These are phyloP conservation scores for Diaporthe amygdali DNA, from an alignment of 2,329 filamentous ascomycete genomes.

Conservation along the genomic window DNA sequence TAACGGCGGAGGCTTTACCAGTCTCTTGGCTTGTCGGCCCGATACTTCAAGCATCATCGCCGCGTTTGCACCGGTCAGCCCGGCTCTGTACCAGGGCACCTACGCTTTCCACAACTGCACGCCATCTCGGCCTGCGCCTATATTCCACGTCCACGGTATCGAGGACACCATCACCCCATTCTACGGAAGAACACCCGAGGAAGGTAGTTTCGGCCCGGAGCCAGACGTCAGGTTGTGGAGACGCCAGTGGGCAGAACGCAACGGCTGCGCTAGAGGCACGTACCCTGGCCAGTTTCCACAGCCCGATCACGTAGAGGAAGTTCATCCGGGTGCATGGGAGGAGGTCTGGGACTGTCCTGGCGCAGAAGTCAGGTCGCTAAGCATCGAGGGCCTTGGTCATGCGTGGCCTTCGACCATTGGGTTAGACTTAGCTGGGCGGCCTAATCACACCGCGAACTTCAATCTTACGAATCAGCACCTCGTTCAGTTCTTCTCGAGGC, in stretches of 20 bases:
- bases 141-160: slow-evolving; percentile 28
- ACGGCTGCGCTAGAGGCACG: slow-evolving; percentile 21
- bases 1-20: slow-evolving; percentile 29
- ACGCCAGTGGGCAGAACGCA: slow-evolving; percentile 28
- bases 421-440: slow-evolving; percentile 23
- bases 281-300: slow-evolving; percentile 25
- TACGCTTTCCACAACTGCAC: slow-evolving; percentile 26
- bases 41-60: slow-evolving; percentile 27
- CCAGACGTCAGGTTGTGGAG: slow-evolving; percentile 29
- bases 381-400: slow-evolving; percentile 27
- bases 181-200: slow-evolving; percentile 23
- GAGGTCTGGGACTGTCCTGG: slow-evolving; percentile 28
- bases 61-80: slow-evolving; percentile 28
- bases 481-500: slow-evolving; percentile 29
- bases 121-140: slow-evolving; percentile 23
- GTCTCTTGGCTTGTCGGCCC: slow-evolving; percentile 27
- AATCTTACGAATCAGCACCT: slow-evolving; percentile 29
- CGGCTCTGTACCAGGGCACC: slow-evolving; percentile 28
- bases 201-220: slow-evolving; percentile 24
- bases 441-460: slow-evolving; percentile 28
- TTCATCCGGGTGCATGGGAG: slow-evolving; percentile 27
- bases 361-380: slow-evolving; percentile 28
- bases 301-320: slow-evolving; percentile 23
- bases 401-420: slow-evolving; percentile 28
- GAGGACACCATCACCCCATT: slow-evolving; percentile 28